phyloP scores from a whole-genome alignment of 139 green algal species.

The Bryopsis sp. region DNA sequence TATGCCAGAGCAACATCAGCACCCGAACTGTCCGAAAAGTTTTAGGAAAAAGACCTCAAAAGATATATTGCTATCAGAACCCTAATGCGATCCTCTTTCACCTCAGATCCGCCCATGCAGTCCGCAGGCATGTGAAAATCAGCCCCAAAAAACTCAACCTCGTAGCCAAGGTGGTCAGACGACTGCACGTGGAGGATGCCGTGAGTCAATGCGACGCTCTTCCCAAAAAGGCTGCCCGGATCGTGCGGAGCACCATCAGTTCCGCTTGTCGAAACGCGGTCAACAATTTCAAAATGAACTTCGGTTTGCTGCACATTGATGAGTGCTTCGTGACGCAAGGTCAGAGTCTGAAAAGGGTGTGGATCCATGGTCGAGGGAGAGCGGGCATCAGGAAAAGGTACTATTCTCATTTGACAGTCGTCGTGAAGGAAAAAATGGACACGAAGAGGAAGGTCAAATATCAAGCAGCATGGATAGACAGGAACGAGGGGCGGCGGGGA shows the following conservation, averaged over 20 bases:
- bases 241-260: constrained; percentile 10
- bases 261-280: constrained; percentile 12
- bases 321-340: constrained; percentile 18
- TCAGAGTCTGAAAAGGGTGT: neutral
- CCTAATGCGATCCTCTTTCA: no score
- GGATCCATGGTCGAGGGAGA: constrained; percentile 1
- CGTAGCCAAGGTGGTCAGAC: constrained; percentile 9
- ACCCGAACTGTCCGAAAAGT: no score
- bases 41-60: no score
- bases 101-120: constrained; percentile 1
- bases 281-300: constrained; percentile 2
- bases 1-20: no score
- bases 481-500: no score
- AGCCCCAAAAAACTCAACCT: constrained; percentile 17
- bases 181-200: constrained; percentile 12
- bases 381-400: neutral
- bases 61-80: no score
- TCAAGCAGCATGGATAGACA: constrained; percentile 7
- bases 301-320: neutral
- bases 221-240: neutral
- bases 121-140: neutral
- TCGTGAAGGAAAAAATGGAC: constrained; percentile 3
- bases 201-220: constrained; percentile 13
- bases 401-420: constrained; percentile 14
- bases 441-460: neutral